Base-by-base conservation (phyloP, 2,329 filamentous ascomycete genomes). In the Claviceps sp. region DNA sequence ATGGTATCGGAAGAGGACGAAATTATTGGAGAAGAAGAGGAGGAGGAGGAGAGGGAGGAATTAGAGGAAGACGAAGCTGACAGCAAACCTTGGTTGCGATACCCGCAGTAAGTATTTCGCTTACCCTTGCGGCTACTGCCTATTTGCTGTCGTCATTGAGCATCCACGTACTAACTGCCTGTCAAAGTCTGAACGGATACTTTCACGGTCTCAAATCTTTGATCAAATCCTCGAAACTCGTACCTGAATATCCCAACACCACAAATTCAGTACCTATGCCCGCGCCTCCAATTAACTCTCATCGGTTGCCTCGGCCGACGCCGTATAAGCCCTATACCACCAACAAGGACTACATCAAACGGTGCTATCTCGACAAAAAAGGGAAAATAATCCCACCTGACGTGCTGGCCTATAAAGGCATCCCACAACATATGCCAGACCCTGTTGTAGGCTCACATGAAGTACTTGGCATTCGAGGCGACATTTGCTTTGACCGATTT, bases 401-500 rank as follows among this genome's bases (percentile, higher is more conserved):
- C 55, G 66, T 86, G 26, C 85, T 79, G 61, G 83, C 80, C 1
- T 88, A 86, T 58, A 70, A 75, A 2, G 86, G 87, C 8, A 71
- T 93, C 6, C 82, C 86, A 1, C 77, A 84, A 59, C 85, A 86
- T 13, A 86, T 89, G 67, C 86, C 89, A 0, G 82, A 89, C 49
- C 80, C 87, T 2, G 77, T 83, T 1, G 78, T 93, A 59, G 89
- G 89, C 3, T 90, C 86, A 0, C 84, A 93, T 62, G 74, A 81
- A 14, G 65, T 88, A 46, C 69, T 95, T 4, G 88, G 86, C 0
- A 67, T 95, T 42, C 74, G 82, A 22, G 77, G 88, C 55, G 84
- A 93, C 60, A 73, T 94, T 14, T 95, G 89, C 68, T 95, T 94
- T 63, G 89, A 95, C 61, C 79, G 89, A 5, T 94, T 88, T 62